Percentiles rank a stretch among this genome's conserved stretches.
Conservation (phyloP, 2,329 filamentous ascomycete species). For the Bipolaris gigantea region DNA sequence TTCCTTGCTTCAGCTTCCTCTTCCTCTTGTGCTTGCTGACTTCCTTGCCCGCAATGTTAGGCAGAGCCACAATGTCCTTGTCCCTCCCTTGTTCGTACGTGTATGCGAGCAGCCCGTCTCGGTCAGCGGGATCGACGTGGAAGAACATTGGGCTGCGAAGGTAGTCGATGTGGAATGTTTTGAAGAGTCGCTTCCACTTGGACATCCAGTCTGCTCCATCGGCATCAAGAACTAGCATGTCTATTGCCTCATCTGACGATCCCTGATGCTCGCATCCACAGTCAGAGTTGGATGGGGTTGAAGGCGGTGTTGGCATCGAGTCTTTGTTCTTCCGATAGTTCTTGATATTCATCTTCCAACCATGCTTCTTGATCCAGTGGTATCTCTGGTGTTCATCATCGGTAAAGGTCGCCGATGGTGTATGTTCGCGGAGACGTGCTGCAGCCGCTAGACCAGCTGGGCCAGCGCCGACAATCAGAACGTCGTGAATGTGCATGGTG, state of each 20-base stretch:
- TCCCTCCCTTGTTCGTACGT: constrained; percentile 64
- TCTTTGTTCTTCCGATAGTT: constrained; percentile 50
- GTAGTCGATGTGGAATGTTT: constrained; percentile 68
- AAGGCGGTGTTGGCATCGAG: constrained; percentile 29
- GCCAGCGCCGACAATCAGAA: constrained; percentile 72
- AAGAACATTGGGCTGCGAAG: constrained; percentile 82
- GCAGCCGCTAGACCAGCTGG: constrained; percentile 75
- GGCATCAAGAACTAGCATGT: constrained; percentile 65
- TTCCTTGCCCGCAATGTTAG: constrained; percentile 76
- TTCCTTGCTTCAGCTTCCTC: constrained; percentile 59
- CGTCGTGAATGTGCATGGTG: constrained; percentile 56
- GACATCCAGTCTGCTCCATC: constrained; percentile 67
- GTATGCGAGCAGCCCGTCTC: constrained; percentile 72
- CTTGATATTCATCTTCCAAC: constrained; percentile 61
- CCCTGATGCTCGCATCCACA: constrained; percentile 17
- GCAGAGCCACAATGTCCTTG: constrained; percentile 68
- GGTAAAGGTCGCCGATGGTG: constrained; percentile 78
- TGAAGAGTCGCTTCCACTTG: constrained; percentile 71
- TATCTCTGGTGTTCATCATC: constrained; percentile 83
- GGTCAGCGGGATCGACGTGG: constrained; percentile 74
- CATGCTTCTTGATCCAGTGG: constrained; percentile 72
- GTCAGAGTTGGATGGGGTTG: constrained; percentile 24
- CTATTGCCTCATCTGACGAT: constrained; percentile 13
- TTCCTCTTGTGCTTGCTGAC: constrained; percentile 75
- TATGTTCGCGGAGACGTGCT: constrained; percentile 69